phyloP scores from a whole-genome alignment of 139 green algal genomes.

The Mesotaenium endlicherianum region DNA sequence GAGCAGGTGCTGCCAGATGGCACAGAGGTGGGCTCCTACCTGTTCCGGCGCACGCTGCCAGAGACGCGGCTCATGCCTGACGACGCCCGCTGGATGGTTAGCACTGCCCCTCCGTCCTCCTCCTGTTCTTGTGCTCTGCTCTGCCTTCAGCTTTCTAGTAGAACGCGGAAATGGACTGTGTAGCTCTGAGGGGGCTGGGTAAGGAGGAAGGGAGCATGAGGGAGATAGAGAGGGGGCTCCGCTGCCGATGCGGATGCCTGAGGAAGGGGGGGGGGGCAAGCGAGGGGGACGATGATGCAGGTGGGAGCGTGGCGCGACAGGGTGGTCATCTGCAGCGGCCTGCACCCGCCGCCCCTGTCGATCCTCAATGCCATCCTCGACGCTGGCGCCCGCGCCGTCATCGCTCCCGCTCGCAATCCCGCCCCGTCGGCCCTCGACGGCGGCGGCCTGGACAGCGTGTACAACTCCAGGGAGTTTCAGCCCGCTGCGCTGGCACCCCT shows the following conservation, averaged over 20 bases:
- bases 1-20: constrained; percentile 22
- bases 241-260: no score
- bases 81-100: constrained; percentile 33
- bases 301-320: constrained; percentile 7
- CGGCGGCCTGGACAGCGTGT: not conserved
- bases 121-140: not conserved
- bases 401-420: not conserved
- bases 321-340: not conserved
- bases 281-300: no score
- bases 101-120: not conserved
- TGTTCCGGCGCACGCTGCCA: constrained; percentile 19
- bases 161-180: not conserved
- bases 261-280: no score
- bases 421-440: not conserved
- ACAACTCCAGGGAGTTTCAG: not conserved
- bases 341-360: not conserved
- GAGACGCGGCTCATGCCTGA: not conserved
- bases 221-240: not conserved
- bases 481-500: no score
- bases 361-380: constrained; percentile 20
- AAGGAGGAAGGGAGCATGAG: not conserved
- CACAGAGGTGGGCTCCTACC: constrained; percentile 24
- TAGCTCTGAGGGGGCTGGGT: not conserved
- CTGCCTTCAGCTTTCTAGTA: not conserved
- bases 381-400: constrained; percentile 13